These are phyloP conservation scores for Mychonastes homosphaera DNA, from an alignment of 139 green algal genomes.

Conservation along the genomic window DNA sequence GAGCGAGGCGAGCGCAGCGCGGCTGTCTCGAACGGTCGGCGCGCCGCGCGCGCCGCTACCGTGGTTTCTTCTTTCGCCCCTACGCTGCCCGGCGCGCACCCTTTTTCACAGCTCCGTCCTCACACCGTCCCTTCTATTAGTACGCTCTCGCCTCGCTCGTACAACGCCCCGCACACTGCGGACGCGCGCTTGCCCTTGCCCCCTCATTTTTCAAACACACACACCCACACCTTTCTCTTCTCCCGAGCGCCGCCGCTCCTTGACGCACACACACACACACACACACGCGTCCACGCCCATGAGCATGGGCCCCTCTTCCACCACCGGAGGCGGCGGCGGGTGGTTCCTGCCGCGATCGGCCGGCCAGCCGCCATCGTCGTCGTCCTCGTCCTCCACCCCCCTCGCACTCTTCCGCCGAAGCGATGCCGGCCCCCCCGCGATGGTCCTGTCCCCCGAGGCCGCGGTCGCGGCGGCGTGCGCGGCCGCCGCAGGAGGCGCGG, in stretches of 20 bases:
- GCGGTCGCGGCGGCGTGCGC: neutral
- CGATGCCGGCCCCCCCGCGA: too few species aligned
- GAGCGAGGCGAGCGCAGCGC: neutral
- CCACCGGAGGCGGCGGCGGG: neutral
- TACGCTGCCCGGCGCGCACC: neutral
- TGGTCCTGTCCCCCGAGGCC: too few species aligned
- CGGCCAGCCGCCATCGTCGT: too few species aligned
- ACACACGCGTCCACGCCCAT: constrained; percentile 7
- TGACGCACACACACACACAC: constrained; percentile 13
- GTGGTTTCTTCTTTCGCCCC: neutral
- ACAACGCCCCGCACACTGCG: neutral
- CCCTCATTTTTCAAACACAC: neutral
- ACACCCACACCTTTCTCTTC: neutral
- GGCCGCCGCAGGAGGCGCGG: neutral
- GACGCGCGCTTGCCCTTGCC: neutral
- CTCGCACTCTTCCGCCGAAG: too few species aligned
- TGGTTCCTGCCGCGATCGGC: too few species aligned
- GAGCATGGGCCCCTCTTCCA: neutral
- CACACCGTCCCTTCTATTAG: too few species aligned
- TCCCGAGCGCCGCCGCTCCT: neutral
- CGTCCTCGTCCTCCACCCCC: too few species aligned
- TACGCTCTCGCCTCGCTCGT: too few species aligned
- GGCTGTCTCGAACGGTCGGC: neutral
- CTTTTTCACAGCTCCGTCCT: too few species aligned
- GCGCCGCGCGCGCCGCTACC: neutral